Conservation (phyloP, 1,284 basidiomycete genomes). For the Anthracocystis setariae region DNA sequence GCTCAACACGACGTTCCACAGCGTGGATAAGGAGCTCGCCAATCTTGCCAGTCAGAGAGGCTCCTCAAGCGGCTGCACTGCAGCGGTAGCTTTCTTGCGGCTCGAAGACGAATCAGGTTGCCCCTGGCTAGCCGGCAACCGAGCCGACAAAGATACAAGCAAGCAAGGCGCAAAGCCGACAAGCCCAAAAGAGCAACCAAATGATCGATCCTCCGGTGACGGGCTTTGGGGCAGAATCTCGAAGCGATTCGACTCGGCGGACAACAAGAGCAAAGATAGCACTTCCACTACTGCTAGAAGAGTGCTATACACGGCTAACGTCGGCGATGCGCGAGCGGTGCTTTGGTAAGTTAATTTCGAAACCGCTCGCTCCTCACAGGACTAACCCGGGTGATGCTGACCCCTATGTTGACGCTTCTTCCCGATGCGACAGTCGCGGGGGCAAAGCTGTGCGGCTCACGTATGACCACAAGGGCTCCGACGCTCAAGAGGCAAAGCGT, state of each 20-base stretch:
- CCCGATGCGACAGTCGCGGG: conserved; percentile 71
- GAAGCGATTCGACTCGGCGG: conserved; percentile 32
- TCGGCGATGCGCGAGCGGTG: conserved; percentile 90
- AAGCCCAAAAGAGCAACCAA: conserved; percentile 1
- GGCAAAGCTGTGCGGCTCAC: conserved; percentile 92
- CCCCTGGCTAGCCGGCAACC: conserved; percentile 42
- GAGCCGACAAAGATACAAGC: background rate
- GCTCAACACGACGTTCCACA: conserved; percentile 91
- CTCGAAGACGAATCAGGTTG: conserved; percentile 77
- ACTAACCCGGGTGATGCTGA: background rate
- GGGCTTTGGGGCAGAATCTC: conserved; percentile 40
- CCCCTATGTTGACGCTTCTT: background rate
- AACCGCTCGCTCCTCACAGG: conserved; percentile 55
- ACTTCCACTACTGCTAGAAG: conserved; percentile 71
- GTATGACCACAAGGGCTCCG: conserved; percentile 98
- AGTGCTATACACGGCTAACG: conserved; percentile 95
- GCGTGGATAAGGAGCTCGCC: conserved; percentile 84
- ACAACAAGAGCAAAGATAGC: conserved; percentile 12
- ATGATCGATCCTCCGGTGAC: conserved; percentile 12
- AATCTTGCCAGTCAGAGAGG: conserved; percentile 84
- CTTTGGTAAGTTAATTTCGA: conserved; percentile 80
- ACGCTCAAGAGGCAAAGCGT: conserved; percentile 94
- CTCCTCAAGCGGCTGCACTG: conserved; percentile 96
- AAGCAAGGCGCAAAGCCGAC: conserved; percentile 2
- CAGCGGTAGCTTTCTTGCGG: conserved; percentile 96